phyloP scores from a whole-genome alignment of 306 rosid species.

The Corylus heterophylla region DNA sequence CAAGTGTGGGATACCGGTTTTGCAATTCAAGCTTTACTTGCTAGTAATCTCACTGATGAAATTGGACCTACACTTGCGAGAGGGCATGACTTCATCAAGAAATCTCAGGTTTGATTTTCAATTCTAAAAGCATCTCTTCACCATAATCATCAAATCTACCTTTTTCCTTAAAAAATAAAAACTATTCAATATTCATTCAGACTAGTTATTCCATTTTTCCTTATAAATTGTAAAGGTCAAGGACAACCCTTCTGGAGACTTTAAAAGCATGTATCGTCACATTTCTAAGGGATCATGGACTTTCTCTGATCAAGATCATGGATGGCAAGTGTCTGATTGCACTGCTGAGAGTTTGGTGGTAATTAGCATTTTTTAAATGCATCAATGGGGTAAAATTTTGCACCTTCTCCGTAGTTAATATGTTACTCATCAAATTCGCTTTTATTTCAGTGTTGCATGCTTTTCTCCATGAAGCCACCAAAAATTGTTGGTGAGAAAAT shows the following conservation, averaged over 20 bases:
- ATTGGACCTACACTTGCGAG: conserved; percentile 45
- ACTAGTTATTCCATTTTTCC: neutral
- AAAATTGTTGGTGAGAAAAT: conserved; percentile 70
- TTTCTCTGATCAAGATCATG: conserved; percentile 77
- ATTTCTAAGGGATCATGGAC: conserved; percentile 84
- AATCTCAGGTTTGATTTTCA: neutral
- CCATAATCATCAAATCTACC: no score
- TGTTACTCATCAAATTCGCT: neutral
- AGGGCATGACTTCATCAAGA: conserved; percentile 66
- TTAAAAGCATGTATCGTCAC: conserved; percentile 66
- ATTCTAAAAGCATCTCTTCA: no score
- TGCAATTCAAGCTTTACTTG: conserved; percentile 12
- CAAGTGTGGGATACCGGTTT: conserved; percentile 24
- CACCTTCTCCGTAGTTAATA: neutral
- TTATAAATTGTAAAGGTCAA: conserved; percentile 14
- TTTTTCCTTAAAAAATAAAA: no score
- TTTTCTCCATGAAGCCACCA: conserved; percentile 58
- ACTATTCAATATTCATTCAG: no score
- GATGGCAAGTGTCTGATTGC: conserved; percentile 89
- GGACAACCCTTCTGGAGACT: conserved; percentile 18
- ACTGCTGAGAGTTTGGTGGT: conserved; percentile 79
- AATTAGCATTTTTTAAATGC: neutral
- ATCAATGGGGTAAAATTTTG: neutral
- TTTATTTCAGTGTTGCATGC: conserved; percentile 59
- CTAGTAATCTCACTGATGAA: conserved; percentile 47